Percentiles rank a stretch among this genome's conserved stretches.
phyloP scores from a whole-genome alignment of 768 basidiomycete genomes.

The Rhizopogon salebrosus region DNA sequence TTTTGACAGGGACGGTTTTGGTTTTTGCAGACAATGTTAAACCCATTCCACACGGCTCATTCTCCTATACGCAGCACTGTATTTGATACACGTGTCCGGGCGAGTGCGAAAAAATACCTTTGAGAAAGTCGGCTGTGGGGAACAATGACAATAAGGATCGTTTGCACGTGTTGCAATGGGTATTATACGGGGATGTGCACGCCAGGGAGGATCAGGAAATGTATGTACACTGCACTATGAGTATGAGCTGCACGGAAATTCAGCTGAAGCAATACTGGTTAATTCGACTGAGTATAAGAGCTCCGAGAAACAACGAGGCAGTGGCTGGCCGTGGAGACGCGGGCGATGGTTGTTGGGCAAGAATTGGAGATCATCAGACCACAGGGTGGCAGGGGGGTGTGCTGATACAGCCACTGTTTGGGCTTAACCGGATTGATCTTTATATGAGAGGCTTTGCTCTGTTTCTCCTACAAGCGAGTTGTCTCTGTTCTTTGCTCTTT shows the following conservation, averaged over 20 bases:
- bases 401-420: constrained; percentile 3
- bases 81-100: constrained; percentile 81
- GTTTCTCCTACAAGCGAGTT: constrained; percentile 24
- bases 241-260: neutral
- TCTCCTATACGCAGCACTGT: constrained; percentile 70
- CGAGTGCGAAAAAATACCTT: constrained; percentile 83
- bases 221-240: neutral
- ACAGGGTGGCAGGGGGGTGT: neutral
- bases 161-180: neutral
- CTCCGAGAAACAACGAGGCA: neutral
- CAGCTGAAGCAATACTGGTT: neutral
- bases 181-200: neutral
- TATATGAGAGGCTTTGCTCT: constrained; percentile 13
- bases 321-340: neutral
- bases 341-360: no score
- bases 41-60: constrained; percentile 96
- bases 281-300: no score
- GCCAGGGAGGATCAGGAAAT: neutral
- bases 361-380: neutral
- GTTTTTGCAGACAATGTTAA: constrained; percentile 65
- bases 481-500: constrained; percentile 23
- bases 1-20: neutral
- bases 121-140: constrained; percentile 16
- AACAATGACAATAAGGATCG: neutral
- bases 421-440: neutral